Base-by-base conservation (phyloP, 106 monocot genomes). In the Allium cepa region DNA sequence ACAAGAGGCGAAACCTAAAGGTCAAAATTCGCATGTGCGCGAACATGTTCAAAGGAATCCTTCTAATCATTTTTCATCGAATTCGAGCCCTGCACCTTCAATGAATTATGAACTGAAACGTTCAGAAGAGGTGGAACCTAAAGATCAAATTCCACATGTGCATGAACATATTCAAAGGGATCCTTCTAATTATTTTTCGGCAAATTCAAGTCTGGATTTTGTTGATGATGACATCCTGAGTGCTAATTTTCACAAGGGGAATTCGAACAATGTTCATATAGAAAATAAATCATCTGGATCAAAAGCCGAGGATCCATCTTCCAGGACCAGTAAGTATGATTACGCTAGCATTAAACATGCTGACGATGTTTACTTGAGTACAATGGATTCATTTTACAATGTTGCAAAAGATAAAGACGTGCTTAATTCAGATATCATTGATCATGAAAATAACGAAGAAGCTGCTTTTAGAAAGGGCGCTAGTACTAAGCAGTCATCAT, bases 251-350 rank as follows among this genome's bases (percentile, higher is more conserved):
- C 62, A 55, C 11, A 53, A 52, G 47, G 48, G 10, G 52, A 51
- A 53, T 48, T 11, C 3, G 28, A 46, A 50, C 55, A 50, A 62
- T 45, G 60, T 47, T 74, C 13, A 58, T 68, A 8, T 45, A 57
- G 56, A 48, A 27, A 67, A 17, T 17, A 86, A 46, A 22, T 59
- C 72, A 55, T 63, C 75, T 16, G 69, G 60, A 49, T 46, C 67
- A 57, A 64, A 72, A 53, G 14, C 15, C 46, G 14, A 9, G 26
- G 51, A 55, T n/a, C 15, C 50, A 55, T 46, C 76, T 51, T 49
- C n/a, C 10, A 62, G 57, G 27, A 67, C 53, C 47, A 62, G n/a
- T n/a, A 71, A 77, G 57, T 45, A 12, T 67, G 71, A 68, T 50
- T 26, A 26, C 64, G 18, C 10, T 62, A 60, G 77, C 49, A 53